Evolutionary conservation across 129 eudicot genomes (phyloP), one percentile per base, ranked within the genome.

Genomic region (Rutidosis leptorrhynchoides): DNA sequence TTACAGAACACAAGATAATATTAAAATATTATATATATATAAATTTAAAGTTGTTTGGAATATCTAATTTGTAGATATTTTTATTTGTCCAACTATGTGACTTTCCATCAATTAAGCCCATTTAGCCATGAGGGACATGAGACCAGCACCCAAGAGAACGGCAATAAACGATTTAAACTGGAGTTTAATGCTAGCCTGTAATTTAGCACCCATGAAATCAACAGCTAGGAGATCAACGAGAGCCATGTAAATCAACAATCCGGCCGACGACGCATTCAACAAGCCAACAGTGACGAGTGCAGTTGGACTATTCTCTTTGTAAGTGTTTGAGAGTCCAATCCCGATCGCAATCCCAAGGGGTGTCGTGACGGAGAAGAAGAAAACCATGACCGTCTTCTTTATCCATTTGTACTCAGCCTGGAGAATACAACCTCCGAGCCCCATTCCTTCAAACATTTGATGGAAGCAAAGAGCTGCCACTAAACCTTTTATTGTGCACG

Each of bases 391-490:
- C 17, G 73, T 68, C 26, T 77, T 87, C 83, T 76, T 79, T 8
- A 42, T 10, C 7, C 56, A 45, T 55, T 72, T 78, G 29, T 76
- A 87, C 32, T 83, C 79, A 0, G 95, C 95, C 90, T 88, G 96
- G 40, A 82, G 78, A 62, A 88, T 85, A 78, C 90, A 88, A 56
- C 95, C 95, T 53, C 95, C 95, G 62, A 88, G 95, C 8, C 95
- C 95, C 95, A 88, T 85, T 12, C 96, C 96, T 70, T 85, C 96
- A 72, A 85, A 89, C 81, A 89, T 79, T 58, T 89, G 93, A 72
- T 89, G 96, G 81, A 89, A 89, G 74, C 89, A 85, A 28, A 89
- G 79, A 48, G 96, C 96, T 48, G 83, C 82, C 0, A 87, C 66
- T 26, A 87, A 78, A 25, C 85, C 85, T 65, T 74, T 81, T 33